phyloP scores from a whole-genome alignment of 2,329 filamentous ascomycete genomes.

The Penicillium brevicompactum region DNA sequence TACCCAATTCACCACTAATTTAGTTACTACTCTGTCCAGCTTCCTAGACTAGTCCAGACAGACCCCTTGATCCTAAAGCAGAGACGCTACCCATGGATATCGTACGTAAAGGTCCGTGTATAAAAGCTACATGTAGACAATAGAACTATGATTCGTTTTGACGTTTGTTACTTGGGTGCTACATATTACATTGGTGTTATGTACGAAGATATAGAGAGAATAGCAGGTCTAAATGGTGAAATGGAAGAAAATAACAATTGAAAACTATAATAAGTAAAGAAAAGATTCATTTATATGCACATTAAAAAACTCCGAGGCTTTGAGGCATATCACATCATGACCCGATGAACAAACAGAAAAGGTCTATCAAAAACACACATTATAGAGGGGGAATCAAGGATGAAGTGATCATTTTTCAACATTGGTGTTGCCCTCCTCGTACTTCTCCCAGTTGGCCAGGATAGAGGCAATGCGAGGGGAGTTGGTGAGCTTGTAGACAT shows the following conservation, averaged over 20 bases:
- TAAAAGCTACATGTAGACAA: no score
- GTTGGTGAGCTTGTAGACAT: slow-evolving; percentile 94
- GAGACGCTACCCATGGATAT: no score
- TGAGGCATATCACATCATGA: slow-evolving; percentile 29
- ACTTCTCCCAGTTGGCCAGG: slow-evolving; percentile 84
- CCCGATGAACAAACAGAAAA: slow-evolving; percentile 6
- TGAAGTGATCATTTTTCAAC: slow-evolving; percentile 16
- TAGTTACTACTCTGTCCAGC: no score
- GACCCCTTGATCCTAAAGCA: no score
- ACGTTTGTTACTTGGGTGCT: no score
- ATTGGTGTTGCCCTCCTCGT: slow-evolving; percentile 48
- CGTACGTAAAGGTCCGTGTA: no score
- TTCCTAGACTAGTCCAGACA: no score
- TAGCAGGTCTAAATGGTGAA: no score
- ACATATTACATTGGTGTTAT: no score
- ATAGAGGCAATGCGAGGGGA: slow-evolving; percentile 57
- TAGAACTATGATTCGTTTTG: no score
- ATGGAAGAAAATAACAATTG: neutral
- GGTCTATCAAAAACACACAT: slow-evolving; percentile 24
- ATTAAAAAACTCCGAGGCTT: slow-evolving; percentile 22
- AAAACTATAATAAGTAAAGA: neutral
- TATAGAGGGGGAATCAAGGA: slow-evolving; percentile 21
- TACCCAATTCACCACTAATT: no score
- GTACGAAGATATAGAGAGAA: no score
- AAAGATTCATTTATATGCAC: slow-evolving; percentile 24